These are phyloP conservation scores for Botrytis paeoniae DNA, from an alignment of 2,329 filamentous ascomycete species.

Conservation along the genomic window DNA sequence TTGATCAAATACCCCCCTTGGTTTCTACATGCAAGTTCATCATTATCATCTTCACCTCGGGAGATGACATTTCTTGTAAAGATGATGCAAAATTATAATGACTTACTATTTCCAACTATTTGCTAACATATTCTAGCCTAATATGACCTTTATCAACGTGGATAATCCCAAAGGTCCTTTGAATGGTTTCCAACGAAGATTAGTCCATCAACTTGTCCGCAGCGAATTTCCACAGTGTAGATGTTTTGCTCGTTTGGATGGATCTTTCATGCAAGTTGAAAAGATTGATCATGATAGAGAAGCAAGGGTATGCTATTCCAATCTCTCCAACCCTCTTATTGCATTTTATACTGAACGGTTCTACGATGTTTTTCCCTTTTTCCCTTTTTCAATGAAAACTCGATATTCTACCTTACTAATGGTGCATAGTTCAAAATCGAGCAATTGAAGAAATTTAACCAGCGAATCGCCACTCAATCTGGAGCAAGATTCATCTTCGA, in stretches of 20 bases:
- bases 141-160: slow-evolving; percentile 46
- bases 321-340: background rate
- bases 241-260: slow-evolving; percentile 30
- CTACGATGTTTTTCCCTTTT: background rate
- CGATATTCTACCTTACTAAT: background rate
- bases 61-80: background rate
- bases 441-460: slow-evolving; percentile 8
- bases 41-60: background rate
- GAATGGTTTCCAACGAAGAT: slow-evolving; percentile 59
- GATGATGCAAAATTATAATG: background rate
- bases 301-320: slow-evolving; percentile 27
- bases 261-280: slow-evolving; percentile 37
- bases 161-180: slow-evolving; percentile 42
- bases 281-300: slow-evolving; percentile 30
- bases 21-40: background rate
- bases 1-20: background rate
- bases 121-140: slow-evolving; percentile 22
- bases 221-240: slow-evolving; percentile 50
- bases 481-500: slow-evolving; percentile 38
- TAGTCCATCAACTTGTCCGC: slow-evolving; percentile 65
- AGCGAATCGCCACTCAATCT: slow-evolving; percentile 13
- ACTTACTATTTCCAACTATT: background rate
- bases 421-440: slow-evolving; percentile 10
- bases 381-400: no score
- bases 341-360: background rate